These are phyloP conservation scores for Chaetomiaceae sp. DNA, from an alignment of 2,329 filamentous ascomycete species.

Conservation along the genomic window DNA sequence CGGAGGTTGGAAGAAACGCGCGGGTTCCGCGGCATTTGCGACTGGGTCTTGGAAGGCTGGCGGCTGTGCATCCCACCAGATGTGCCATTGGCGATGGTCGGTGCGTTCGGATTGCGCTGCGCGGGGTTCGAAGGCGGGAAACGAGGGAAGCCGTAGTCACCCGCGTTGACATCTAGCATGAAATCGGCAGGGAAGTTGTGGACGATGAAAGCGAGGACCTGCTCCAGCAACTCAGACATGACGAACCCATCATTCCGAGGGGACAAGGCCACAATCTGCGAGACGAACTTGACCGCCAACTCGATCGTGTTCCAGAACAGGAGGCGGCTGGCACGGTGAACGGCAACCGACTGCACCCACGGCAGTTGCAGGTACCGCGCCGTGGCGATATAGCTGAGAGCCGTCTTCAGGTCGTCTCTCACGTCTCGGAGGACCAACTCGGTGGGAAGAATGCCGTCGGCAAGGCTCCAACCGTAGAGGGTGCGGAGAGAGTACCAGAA, in stretches of 20 bases:
- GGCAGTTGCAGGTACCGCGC: conserved; percentile 23
- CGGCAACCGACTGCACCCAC: conserved; percentile 17
- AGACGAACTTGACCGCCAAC: conserved; percentile 29
- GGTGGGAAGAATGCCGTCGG: conserved; percentile 28
- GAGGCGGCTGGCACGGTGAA: conserved; percentile 25
- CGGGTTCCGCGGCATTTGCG: conserved; percentile 17
- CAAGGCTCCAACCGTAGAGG: conserved; percentile 52
- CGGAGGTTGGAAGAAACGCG: conserved; percentile 25
- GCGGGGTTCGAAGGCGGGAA: conserved; percentile 20
- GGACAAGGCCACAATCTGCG: conserved; percentile 27
- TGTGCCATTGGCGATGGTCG: conserved; percentile 21
- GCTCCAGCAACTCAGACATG: conserved; percentile 43
- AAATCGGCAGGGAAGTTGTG: conserved; percentile 50
- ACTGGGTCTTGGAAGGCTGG: conserved; percentile 16
- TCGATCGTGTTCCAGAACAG: conserved; percentile 30
- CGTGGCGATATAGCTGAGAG: conserved; percentile 25
- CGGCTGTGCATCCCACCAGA: conserved; percentile 19
- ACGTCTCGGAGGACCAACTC: conserved; percentile 20
- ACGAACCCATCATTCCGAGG: conserved; percentile 33
- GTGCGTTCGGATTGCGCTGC: conserved; percentile 6
- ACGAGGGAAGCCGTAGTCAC: conserved; percentile 28
- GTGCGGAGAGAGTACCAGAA: conserved; percentile 55
- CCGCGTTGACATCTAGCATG: conserved; percentile 42
- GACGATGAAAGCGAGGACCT: conserved; percentile 46
- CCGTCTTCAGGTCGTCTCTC: conserved; percentile 24